These are phyloP conservation scores for Daedaleopsis sinensis DNA, from an alignment of 768 basidiomycete species.

Conservation along the genomic window DNA sequence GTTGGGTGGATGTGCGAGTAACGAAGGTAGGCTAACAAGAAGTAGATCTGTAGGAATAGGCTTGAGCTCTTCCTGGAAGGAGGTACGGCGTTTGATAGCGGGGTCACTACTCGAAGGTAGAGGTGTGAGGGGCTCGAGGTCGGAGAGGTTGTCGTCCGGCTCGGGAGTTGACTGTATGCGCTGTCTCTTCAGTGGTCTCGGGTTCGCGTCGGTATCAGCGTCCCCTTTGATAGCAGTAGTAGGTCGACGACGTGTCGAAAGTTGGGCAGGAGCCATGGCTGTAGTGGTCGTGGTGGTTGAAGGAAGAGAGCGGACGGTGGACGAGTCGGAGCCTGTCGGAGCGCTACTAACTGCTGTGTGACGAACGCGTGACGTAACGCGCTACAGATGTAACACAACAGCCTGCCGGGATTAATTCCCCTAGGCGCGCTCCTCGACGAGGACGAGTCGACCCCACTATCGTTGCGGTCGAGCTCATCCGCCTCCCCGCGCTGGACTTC, in stretches of 20 bases:
- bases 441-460: no score
- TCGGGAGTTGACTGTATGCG: conserved; percentile 18
- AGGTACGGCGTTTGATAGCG: not conserved
- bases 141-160: not conserved
- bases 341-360: no score
- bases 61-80: conserved; percentile 22
- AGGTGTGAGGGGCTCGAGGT: conserved; percentile 13
- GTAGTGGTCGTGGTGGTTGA: not conserved
- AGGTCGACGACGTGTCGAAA: not conserved
- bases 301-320: not conserved
- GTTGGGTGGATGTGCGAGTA: conserved; percentile 67
- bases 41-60: conserved; percentile 48
- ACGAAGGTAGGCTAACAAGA: conserved; percentile 60
- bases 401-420: no score
- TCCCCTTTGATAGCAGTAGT: not conserved
- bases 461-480: no score
- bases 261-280: not conserved
- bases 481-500: no score
- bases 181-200: conserved; percentile 16
- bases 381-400: no score
- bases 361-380: no score
- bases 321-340: no score
- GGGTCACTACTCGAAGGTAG: conserved; percentile 9
- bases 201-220: not conserved
- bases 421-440: not conserved